phyloP scores from a whole-genome alignment of 2,329 filamentous ascomycete species.

The Alternaria brassicicola region DNA sequence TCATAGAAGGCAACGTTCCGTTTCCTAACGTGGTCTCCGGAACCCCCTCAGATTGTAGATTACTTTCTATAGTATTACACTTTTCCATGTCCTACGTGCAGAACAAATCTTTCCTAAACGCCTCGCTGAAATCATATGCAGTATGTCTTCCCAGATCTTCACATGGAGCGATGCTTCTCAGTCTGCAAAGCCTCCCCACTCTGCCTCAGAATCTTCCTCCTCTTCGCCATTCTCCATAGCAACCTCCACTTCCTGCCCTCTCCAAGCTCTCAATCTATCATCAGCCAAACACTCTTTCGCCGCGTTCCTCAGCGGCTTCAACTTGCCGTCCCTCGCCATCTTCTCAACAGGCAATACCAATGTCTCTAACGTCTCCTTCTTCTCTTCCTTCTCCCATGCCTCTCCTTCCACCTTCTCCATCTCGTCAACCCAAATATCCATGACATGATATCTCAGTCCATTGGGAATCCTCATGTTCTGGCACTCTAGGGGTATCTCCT shows the following conservation, averaged over 20 bases:
- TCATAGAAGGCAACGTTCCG: background rate
- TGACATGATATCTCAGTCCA: slow-evolving; percentile 81
- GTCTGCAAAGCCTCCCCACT: slow-evolving; percentile 74
- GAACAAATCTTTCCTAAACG: slow-evolving; percentile 11
- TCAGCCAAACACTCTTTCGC: slow-evolving; percentile 75
- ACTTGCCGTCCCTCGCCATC: slow-evolving; percentile 63
- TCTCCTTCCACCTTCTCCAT: slow-evolving; percentile 70
- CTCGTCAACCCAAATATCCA: slow-evolving; percentile 94
- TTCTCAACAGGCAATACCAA: slow-evolving; percentile 63
- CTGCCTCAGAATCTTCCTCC: slow-evolving; percentile 58
- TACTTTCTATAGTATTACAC: background rate
- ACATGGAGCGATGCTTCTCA: slow-evolving; percentile 48
- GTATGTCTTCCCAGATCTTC: slow-evolving; percentile 7
- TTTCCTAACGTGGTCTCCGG: background rate
- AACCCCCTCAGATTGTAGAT: background rate
- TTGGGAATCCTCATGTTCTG: slow-evolving; percentile 70
- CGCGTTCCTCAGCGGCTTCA: slow-evolving; percentile 73
- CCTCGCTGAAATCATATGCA: slow-evolving; percentile 22
- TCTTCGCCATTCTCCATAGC: slow-evolving; percentile 48
- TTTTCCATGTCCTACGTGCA: slow-evolving; percentile 5
- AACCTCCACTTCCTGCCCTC: slow-evolving; percentile 47
- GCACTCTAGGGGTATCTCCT: slow-evolving; percentile 53
- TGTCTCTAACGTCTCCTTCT: slow-evolving; percentile 50
- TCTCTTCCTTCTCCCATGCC: slow-evolving; percentile 45
- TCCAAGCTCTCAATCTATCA: slow-evolving; percentile 72